Base-by-base conservation (phyloP, 306 rosid species). In the Quercus alba region DNA sequence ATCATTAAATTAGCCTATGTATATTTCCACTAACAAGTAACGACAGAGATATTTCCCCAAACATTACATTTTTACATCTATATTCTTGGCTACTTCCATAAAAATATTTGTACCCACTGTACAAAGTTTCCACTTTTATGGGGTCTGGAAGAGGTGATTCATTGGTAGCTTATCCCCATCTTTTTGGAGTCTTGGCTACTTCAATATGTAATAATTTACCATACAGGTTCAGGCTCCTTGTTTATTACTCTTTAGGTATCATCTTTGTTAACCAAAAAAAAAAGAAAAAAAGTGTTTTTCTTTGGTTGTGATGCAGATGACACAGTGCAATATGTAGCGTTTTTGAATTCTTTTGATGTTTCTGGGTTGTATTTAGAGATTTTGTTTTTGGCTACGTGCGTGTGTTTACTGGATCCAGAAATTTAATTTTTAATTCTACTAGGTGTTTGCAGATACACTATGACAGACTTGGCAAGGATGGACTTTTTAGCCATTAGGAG, bases 401-500 rank as follows among this genome's bases (percentile, higher is more conserved):
- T 75, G 15, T 66, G 12, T 19, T 46, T 69, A 25, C 41, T 66
- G 17, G 70, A 31, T 66, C 68, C 33, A 21, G 66, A 58, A 64
- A 35, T 30, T 66, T 72, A 76, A 75, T 74, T 76, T 72, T 49
- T 31, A 58, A 70, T 54, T 78, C 63, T 35, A 35, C 41, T 15
- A 80, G 38, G 73, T 72, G 67, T 77, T 76, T 81, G 73, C 93
- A 95, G 99, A 91, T 95, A 81, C 99, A 95, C 84, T 95, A 95
- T 46, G 94, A 95, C 81, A 89, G 98, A 90, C 33, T 83, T 71
- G 99, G 97, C 67, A 87, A 91, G 80, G 97, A 96, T 77, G 98
- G 99, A 57, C 81, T 91, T 82, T 91, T 93, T 83, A 96, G 99
- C 86, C 99, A 96, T 81, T 90, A 88, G 90, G 99, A 96, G 85